Evolutionary conservation across 2,329 filamentous ascomycete genomes (phyloP), one percentile per base, ranked within the genome.

Genomic region (Pseudocercospora eumusae): DNA sequence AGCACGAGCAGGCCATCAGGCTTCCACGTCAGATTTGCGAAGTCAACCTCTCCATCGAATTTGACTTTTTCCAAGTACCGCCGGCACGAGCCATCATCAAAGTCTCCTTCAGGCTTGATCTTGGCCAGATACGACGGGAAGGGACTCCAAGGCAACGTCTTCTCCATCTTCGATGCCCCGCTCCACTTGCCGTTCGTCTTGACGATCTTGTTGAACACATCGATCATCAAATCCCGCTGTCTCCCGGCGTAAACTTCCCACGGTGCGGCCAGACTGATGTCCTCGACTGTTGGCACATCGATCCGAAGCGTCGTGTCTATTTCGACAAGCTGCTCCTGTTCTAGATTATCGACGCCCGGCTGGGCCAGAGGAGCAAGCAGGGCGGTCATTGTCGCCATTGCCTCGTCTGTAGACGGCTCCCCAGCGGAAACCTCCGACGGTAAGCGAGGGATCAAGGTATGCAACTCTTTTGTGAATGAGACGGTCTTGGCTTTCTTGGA

Each of bases 221-320:
- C 52, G 8, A 20, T 18, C 11, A 79, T 60, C 10, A 77, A 71
- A 13, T 71, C 64, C 49, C 58, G 40, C 47, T 44, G 68, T 56
- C 76, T 74, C 0, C 69, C 67, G 1, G 75, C 57, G 31, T 74
- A 73, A 25, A 68, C 49, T 36, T 76, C 65, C 84, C 84, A 86
- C 0, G 82, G 83, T 3, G 80, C 72, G 6, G 70, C 63, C 10
- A 78, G 75, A 15, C 74, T 64, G 0, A 75, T 71, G 36, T 80
- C 77, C 27, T 81, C 79, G 63, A 86, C 70, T 0, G 72, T 27
- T 0, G 83, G 83, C 4, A 84, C 76, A n/a, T 77, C 68, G 0
- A 84, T 77, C 42, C 83, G 77, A 55, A 76, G 74, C 3, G 76
- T 81, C 0, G 81, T 80, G 63, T 83, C 81, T 10, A 77, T 73